phyloP scores from a whole-genome alignment of 257 asterid species.

The Rubia yunnanensis region DNA sequence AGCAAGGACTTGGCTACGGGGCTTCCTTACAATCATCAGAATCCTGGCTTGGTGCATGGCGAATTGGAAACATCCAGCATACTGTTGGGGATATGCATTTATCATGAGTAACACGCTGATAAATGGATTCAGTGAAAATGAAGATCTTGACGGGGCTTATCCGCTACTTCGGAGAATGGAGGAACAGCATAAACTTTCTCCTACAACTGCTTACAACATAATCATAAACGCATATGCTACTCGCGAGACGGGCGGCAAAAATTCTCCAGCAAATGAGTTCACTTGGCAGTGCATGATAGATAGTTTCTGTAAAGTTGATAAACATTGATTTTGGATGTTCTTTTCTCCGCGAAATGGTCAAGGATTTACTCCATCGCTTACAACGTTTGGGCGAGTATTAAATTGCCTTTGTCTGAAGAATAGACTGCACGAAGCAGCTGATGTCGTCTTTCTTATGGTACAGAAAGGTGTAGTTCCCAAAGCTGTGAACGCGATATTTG shows the following conservation, averaged over 20 bases:
- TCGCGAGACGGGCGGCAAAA: slow-evolving; percentile 41
- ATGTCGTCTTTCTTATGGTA: slow-evolving; percentile 63
- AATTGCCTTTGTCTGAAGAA: slow-evolving; percentile 67
- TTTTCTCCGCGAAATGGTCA: slow-evolving; percentile 44
- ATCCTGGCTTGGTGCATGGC: no score
- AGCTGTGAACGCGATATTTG: slow-evolving; percentile 57
- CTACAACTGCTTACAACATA: slow-evolving; percentile 58
- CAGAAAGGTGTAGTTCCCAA: slow-evolving; percentile 64
- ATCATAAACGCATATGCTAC: slow-evolving; percentile 55
- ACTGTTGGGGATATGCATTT: no score
- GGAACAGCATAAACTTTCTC: slow-evolving; percentile 37
- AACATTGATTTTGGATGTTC: slow-evolving; percentile 45
- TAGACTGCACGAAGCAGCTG: slow-evolving; percentile 59
- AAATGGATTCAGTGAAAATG: slow-evolving; percentile 58
- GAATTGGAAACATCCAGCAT: no score
- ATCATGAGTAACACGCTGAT: no score
- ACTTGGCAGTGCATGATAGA: slow-evolving; percentile 70
- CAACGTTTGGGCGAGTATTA: slow-evolving; percentile 65
- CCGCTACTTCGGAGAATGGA: slow-evolving; percentile 53
- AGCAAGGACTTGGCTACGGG: no score
- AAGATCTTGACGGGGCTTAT: slow-evolving; percentile 59
- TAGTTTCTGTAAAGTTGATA: slow-evolving; percentile 72
- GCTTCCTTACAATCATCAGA: no score
- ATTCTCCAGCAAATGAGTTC: slow-evolving; percentile 51
- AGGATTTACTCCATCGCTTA: slow-evolving; percentile 45